phyloP scores from a whole-genome alignment of 2,329 filamentous ascomycete genomes.

The Cercospora citrullina region DNA sequence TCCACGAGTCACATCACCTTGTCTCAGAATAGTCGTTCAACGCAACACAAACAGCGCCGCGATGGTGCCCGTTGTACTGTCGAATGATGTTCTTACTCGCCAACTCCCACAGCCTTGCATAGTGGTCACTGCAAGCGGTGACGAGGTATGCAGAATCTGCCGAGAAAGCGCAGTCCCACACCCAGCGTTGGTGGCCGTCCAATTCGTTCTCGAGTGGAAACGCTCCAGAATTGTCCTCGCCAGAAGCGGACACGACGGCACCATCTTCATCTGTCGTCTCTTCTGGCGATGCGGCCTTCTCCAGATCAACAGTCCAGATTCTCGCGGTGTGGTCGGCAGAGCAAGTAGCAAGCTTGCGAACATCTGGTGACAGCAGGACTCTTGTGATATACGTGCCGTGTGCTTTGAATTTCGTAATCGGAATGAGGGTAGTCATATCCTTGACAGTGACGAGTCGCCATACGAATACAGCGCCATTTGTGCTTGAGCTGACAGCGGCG shows the following conservation, averaged over 20 bases:
- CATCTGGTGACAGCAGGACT: slow-evolving; percentile 86
- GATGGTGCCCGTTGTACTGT: slow-evolving; percentile 92
- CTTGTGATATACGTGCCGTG: slow-evolving; percentile 93
- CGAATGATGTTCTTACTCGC: slow-evolving; percentile 83
- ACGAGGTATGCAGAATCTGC: slow-evolving; percentile 91
- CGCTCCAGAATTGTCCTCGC: slow-evolving; percentile 49
- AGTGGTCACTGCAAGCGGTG: slow-evolving; percentile 91
- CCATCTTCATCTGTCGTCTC: slow-evolving; percentile 22
- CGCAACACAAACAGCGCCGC: slow-evolving; percentile 88
- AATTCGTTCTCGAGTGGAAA: slow-evolving; percentile 85
- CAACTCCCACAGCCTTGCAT: slow-evolving; percentile 88
- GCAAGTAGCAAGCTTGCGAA: slow-evolving; percentile 91
- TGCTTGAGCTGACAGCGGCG: slow-evolving; percentile 74
- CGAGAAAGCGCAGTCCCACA: slow-evolving; percentile 95
- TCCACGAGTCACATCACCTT: slow-evolving; percentile 14
- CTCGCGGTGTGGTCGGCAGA: slow-evolving; percentile 92
- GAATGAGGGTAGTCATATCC: slow-evolving; percentile 79
- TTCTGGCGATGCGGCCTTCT: slow-evolving; percentile 27
- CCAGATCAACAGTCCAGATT: slow-evolving; percentile 90
- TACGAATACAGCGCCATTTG: slow-evolving; percentile 90
- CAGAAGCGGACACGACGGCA: slow-evolving; percentile 19
- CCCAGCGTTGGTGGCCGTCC: slow-evolving; percentile 89
- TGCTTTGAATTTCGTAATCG: slow-evolving; percentile 84
- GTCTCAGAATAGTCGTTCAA: slow-evolving; percentile 67
- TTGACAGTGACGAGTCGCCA: slow-evolving; percentile 87